A percentile compares a stretch with the other conserved stretches of the same genome.
phyloP scores from a whole-genome alignment of 257 asterid species.

The Scutellaria barbata region DNA sequence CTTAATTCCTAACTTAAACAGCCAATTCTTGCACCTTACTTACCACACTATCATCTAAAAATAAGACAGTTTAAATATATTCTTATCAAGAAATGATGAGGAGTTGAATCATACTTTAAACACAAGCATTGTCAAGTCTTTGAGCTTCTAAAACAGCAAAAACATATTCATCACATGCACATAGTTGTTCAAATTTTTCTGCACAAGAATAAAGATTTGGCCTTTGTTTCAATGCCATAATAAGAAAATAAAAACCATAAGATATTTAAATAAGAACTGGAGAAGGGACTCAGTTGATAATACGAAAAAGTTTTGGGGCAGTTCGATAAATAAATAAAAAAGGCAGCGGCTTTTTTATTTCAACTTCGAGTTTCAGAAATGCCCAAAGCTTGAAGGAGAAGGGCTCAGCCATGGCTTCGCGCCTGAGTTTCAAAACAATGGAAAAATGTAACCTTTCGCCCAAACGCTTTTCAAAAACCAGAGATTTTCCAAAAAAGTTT shows the following conservation, averaged over 20 bases:
- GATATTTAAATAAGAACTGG: too few species aligned
- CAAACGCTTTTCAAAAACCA: slow-evolving; percentile 23
- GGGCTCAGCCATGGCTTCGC: slow-evolving; percentile 40
- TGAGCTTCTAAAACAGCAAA: neutral
- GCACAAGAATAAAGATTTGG: too few species aligned
- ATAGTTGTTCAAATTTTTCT: too few species aligned
- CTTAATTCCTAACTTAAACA: too few species aligned
- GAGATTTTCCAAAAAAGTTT: slow-evolving; percentile 36
- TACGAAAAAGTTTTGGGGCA: too few species aligned
- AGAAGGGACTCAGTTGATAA: neutral
- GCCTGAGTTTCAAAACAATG: slow-evolving; percentile 34
- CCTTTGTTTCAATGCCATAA: too few species aligned
- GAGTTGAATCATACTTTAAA: neutral
- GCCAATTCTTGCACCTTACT: too few species aligned
- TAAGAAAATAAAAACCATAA: too few species aligned
- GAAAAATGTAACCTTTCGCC: slow-evolving; percentile 29
- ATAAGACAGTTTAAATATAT: neutral
- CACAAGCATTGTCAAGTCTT: neutral
- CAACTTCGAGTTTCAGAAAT: neutral
- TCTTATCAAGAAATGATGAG: neutral
- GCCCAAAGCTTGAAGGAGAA: slow-evolving; percentile 7
- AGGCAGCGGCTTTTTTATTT: neutral
- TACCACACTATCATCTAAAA: too few species aligned
- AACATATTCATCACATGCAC: too few species aligned
- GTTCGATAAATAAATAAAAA: neutral